Evolutionary conservation across 192 early-diverging fungal genomes (phyloP).

Genomic region (Coemansia sp.): DNA sequence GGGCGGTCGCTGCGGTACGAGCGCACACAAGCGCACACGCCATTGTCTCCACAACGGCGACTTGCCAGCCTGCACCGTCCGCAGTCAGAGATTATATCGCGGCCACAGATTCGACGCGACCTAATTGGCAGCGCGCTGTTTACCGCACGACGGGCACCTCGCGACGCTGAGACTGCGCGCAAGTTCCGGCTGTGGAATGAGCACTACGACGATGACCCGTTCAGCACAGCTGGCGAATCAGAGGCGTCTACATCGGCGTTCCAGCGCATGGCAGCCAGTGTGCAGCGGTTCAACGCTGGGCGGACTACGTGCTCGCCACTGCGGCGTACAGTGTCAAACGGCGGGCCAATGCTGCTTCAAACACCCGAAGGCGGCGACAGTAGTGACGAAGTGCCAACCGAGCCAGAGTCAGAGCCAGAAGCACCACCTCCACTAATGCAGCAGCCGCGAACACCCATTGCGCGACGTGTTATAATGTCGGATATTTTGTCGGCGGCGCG

Average conservation of each 20-base stretch:
- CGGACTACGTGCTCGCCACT: conserved; percentile 22
- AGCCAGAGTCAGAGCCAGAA: conserved; percentile 31
- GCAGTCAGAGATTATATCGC: conserved; percentile 6
- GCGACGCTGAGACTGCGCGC: conserved; percentile 19
- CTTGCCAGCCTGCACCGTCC: conserved; percentile 12
- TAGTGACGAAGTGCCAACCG: conserved; percentile 34
- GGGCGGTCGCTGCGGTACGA: conserved; percentile 49
- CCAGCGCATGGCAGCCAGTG: conserved; percentile 9
- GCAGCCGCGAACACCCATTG: not conserved
- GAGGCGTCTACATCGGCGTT: not conserved
- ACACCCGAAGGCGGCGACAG: not conserved
- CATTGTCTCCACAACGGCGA: not conserved
- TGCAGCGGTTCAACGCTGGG: not conserved
- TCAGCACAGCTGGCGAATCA: not conserved
- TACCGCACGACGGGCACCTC: not conserved
- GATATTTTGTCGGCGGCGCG: conserved; percentile 11
- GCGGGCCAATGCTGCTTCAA: not conserved
- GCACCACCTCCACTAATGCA: not conserved
- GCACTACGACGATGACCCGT: conserved; percentile 23
- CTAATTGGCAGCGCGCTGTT: not conserved
- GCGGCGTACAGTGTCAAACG: conserved; percentile 34
- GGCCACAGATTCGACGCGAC: conserved; percentile 1
- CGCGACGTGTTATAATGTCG: conserved; percentile 4
- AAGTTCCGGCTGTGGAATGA: conserved; percentile 42
- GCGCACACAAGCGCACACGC: not conserved